A percentile compares a stretch with the other conserved stretches of the same genome.
Conservation (phyloP, 208 protist genomes). For the Acanthamoeba healyi region DNA sequence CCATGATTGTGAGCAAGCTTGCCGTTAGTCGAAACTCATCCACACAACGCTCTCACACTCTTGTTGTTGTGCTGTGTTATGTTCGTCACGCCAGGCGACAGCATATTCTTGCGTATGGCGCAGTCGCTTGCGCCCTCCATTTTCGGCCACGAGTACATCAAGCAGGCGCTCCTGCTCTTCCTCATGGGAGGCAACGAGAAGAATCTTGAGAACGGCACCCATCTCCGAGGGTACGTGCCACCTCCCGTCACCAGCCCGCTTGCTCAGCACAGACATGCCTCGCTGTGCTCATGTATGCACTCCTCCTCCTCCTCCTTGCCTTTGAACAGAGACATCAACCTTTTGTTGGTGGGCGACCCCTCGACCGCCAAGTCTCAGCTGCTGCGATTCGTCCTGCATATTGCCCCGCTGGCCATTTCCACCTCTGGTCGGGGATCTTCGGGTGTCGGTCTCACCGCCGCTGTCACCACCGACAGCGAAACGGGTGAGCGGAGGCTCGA, state of each 20-base stretch:
- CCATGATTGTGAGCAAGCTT: no score
- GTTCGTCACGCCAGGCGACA: not conserved
- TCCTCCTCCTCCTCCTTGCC: no score
- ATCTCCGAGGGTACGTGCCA: slow-evolving; percentile 93
- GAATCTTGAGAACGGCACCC: slow-evolving; percentile 94
- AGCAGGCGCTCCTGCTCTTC: slow-evolving; percentile 96
- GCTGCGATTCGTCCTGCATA: slow-evolving; percentile 97
- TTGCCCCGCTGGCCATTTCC: slow-evolving; percentile 97
- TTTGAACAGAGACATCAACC: slow-evolving; percentile 96
- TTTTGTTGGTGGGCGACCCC: slow-evolving; percentile 99
- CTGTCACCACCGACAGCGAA: slow-evolving; percentile 97
- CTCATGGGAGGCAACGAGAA: slow-evolving; percentile 98
- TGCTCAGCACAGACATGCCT: slow-evolving; percentile 5
- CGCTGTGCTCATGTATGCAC: no score
- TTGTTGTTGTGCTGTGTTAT: no score
- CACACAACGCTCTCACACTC: no score
- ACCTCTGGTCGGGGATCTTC: slow-evolving; percentile 98
- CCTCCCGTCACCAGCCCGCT: not conserved
- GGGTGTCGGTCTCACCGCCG: slow-evolving; percentile 99
- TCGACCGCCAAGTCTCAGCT: slow-evolving; percentile 99
- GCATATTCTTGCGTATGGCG: not conserved
- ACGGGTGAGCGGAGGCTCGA: slow-evolving; percentile 93
- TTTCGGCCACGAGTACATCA: slow-evolving; percentile 97
- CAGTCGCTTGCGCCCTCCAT: slow-evolving; percentile 97
- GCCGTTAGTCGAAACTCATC: no score